These are phyloP conservation scores for Starmerella khaoyaiensis DNA, from an alignment of 805 yeast species.

Conservation along the genomic window DNA sequence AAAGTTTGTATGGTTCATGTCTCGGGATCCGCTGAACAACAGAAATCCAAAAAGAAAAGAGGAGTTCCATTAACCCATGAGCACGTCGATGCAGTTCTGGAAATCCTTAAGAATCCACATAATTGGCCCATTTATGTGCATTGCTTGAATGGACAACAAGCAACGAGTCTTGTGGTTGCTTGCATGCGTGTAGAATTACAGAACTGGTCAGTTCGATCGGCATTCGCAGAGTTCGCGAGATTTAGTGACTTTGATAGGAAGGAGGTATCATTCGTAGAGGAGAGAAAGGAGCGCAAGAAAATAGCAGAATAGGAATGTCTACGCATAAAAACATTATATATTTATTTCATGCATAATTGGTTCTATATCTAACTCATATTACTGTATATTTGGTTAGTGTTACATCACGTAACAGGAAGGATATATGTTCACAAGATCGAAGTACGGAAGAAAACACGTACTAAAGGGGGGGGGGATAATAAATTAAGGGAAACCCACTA, in stretches of 20 bases:
- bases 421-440: too few species aligned
- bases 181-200: constrained; percentile 72
- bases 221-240: constrained; percentile 69
- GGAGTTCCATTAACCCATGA: constrained; percentile 60
- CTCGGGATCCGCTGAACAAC: constrained; percentile 41
- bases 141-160: constrained; percentile 81
- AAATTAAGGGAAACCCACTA: too few species aligned
- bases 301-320: too few species aligned
- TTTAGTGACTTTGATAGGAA: constrained; percentile 68
- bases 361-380: too few species aligned
- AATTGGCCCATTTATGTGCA: constrained; percentile 68
- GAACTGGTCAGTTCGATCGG: constrained; percentile 81
- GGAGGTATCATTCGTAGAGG: constrained; percentile 74
- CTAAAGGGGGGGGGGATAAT: too few species aligned
- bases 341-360: too few species aligned
- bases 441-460: too few species aligned
- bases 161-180: constrained; percentile 72
- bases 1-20: constrained; percentile 62
- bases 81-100: constrained; percentile 48
- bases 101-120: constrained; percentile 42
- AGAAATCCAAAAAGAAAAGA: constrained; percentile 29
- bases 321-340: too few species aligned
- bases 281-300: too few species aligned
- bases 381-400: too few species aligned
- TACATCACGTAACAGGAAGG: too few species aligned